phyloP scores from a whole-genome alignment of 1,139 yeast species.

The Yamadazyma pseudoaaseri region DNA sequence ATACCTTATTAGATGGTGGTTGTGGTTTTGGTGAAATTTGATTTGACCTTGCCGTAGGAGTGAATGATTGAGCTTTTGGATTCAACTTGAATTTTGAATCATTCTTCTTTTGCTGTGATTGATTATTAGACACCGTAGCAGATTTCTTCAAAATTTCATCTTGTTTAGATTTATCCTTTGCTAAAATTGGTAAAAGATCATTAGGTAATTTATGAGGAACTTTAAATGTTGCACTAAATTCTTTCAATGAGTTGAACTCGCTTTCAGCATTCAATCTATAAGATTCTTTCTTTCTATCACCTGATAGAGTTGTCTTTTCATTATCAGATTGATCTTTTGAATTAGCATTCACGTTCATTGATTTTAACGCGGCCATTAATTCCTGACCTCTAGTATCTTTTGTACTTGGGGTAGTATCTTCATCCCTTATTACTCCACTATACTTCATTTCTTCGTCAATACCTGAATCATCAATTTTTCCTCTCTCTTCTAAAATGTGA shows the following conservation, averaged over 20 bases:
- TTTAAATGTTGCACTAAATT: slow-evolving; percentile 81
- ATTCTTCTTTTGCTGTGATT: slow-evolving; percentile 35
- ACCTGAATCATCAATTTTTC: slow-evolving; percentile 78
- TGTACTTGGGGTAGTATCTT: slow-evolving; percentile 1
- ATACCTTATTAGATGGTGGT: slow-evolving; percentile 13
- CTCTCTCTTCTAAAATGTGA: slow-evolving; percentile 92
- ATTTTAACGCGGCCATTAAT: slow-evolving; percentile 58
- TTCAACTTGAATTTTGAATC: slow-evolving; percentile 65
- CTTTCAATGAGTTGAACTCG: slow-evolving; percentile 76
- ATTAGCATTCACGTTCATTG: slow-evolving; percentile 48
- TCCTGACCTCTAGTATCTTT: slow-evolving; percentile 52
- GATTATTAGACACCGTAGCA: slow-evolving; percentile 9
- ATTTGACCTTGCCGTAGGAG: slow-evolving; percentile 36
- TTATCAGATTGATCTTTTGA: slow-evolving; percentile 54
- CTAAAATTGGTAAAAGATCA: slow-evolving; percentile 72
- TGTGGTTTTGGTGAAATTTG: slow-evolving; percentile 27
- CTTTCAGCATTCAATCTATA: slow-evolving; percentile 56
- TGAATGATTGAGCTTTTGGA: slow-evolving; percentile 70
- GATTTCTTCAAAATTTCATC: slow-evolving; percentile 51
- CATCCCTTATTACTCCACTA: slow-evolving; percentile 70
- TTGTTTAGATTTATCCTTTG: slow-evolving; percentile 66
- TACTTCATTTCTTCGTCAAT: slow-evolving; percentile 95
- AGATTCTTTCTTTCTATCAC: slow-evolving; percentile 28
- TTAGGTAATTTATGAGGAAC: slow-evolving; percentile 72
- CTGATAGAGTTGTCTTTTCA: slow-evolving; percentile 48